Percentiles rank a stretch among this genome's conserved stretches.
Conservation (phyloP, 495 filamentous ascomycete species). For the Bacidia gigantensis region DNA sequence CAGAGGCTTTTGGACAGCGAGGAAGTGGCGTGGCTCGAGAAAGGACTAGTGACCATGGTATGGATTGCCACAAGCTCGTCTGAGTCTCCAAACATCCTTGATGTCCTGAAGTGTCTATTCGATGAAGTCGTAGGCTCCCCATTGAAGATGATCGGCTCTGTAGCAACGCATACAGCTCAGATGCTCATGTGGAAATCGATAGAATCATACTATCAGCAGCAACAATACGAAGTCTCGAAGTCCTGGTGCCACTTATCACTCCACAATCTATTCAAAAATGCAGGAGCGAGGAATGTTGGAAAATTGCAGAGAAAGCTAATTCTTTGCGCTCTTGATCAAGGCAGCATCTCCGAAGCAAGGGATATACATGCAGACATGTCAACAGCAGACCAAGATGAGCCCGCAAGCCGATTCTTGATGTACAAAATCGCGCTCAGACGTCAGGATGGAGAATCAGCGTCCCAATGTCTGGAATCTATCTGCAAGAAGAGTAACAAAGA, state of each 20-base stretch:
- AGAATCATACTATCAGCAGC: slow-evolving; percentile 40
- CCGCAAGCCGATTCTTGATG: slow-evolving; percentile 54
- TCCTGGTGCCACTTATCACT: slow-evolving; percentile 62
- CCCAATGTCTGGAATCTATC: slow-evolving; percentile 41
- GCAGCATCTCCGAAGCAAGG: slow-evolving; percentile 37
- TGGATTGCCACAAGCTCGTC: slow-evolving; percentile 39
- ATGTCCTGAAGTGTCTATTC: slow-evolving; percentile 27
- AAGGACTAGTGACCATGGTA: slow-evolving; percentile 44
- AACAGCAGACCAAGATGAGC: slow-evolving; percentile 37
- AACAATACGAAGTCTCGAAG: slow-evolving; percentile 40
- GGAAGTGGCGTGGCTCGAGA: slow-evolving; percentile 45
- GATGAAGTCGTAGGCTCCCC: slow-evolving; percentile 25
- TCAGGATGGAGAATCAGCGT: slow-evolving; percentile 42
- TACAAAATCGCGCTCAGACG: slow-evolving; percentile 58
- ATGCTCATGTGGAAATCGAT: slow-evolving; percentile 68
- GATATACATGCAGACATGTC: slow-evolving; percentile 48
- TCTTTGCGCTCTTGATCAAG: slow-evolving; percentile 44
- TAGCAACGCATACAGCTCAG: slow-evolving; percentile 55
- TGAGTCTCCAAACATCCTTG: slow-evolving; percentile 16
- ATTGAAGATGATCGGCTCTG: slow-evolving; percentile 29
- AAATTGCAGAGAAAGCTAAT: slow-evolving; percentile 65
- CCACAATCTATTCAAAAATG: slow-evolving; percentile 48
- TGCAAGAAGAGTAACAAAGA: slow-evolving; percentile 34
- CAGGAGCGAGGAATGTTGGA: slow-evolving; percentile 45
- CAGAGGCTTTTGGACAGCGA: slow-evolving; percentile 29